Evolutionary conservation across 1,284 basidiomycete genomes (phyloP), one percentile per base, ranked within the genome.

Genomic region (Cryptococcus sp.): DNA sequence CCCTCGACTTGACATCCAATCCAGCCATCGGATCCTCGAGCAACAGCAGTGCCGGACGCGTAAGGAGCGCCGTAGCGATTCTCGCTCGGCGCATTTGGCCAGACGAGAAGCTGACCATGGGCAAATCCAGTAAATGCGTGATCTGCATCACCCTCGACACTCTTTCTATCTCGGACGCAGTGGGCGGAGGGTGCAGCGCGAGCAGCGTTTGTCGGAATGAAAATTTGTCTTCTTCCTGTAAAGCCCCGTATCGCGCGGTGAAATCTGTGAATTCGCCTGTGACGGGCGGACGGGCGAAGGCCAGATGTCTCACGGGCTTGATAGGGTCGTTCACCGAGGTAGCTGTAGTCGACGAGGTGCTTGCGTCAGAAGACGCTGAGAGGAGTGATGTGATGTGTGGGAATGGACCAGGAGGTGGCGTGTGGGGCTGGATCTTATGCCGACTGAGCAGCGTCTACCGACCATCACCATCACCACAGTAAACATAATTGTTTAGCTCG

Each of bases 31-130:
- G 92, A 72, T 95, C 93, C 64, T 95, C 92, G 15, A 96, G 80
- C 2, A 95, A 76, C 20, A 95, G 74, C 49, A 96, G 66, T 59
- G 86, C 83, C 0, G 91, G 90, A 44, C 83, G 81, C 17, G 79
- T 81, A 44, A 97, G 76, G 10, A 98, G 76, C 0, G 91, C 90
- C 64, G 86, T 86, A 3, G 90, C 82, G 47, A 99, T 90, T 50
- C 93, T 82, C 4, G 93, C 93, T 23, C 92, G 80, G 40, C 95
- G 80, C 20, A 88, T 96, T 80, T 99, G 95, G 0, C 95, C 95
- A 67, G 95, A 95, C 62, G 89, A 91, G 51, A 98, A 76, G 0
- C 89, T 89, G 6, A 95, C 82, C 17, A 89, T 77, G 0, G 93
- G 93, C 5, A 93, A 69, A 69, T 93, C 88, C n/a, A 95, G 79